These are phyloP conservation scores for Tieghemiomyces parasiticus DNA, from an alignment of 192 early-diverging fungal species.

Conservation along the genomic window DNA sequence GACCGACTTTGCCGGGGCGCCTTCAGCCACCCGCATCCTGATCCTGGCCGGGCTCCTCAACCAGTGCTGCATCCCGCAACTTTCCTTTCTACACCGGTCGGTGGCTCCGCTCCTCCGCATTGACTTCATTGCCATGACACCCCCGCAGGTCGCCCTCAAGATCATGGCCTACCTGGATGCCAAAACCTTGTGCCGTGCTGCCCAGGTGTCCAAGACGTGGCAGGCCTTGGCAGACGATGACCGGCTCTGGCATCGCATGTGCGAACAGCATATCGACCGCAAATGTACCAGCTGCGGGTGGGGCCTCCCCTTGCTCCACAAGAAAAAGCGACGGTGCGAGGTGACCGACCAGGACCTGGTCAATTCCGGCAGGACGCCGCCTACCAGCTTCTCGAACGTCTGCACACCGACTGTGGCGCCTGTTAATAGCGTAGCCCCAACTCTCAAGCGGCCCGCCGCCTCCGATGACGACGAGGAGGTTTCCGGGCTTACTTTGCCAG, in stretches of 20 bases:
- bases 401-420: neutral
- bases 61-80: slow-evolving; percentile 72
- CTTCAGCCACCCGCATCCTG: slow-evolving; percentile 42
- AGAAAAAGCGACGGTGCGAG: slow-evolving; percentile 13
- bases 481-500: too few species aligned
- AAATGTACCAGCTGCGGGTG: slow-evolving; percentile 93
- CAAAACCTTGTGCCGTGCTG: slow-evolving; percentile 73
- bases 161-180: slow-evolving; percentile 89
- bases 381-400: neutral
- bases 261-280: slow-evolving; percentile 92
- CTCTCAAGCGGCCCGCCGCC: too few species aligned
- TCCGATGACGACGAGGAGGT: slow-evolving; percentile 15
- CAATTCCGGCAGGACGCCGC: slow-evolving; percentile 13
- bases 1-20: slow-evolving; percentile 50
- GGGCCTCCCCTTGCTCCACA: slow-evolving; percentile 80
- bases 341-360: slow-evolving; percentile 8
- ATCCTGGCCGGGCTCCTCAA: slow-evolving; percentile 64
- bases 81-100: slow-evolving; percentile 60
- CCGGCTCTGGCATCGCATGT: slow-evolving; percentile 92
- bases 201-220: slow-evolving; percentile 78
- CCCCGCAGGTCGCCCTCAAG: slow-evolving; percentile 66
- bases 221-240: slow-evolving; percentile 78
- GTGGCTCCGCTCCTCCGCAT: slow-evolving; percentile 61
- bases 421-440: slow-evolving; percentile 7
- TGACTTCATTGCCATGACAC: slow-evolving; percentile 64